phyloP scores from a whole-genome alignment of 2,329 filamentous ascomycete species.

The Hymenoscyphus salicellus region DNA sequence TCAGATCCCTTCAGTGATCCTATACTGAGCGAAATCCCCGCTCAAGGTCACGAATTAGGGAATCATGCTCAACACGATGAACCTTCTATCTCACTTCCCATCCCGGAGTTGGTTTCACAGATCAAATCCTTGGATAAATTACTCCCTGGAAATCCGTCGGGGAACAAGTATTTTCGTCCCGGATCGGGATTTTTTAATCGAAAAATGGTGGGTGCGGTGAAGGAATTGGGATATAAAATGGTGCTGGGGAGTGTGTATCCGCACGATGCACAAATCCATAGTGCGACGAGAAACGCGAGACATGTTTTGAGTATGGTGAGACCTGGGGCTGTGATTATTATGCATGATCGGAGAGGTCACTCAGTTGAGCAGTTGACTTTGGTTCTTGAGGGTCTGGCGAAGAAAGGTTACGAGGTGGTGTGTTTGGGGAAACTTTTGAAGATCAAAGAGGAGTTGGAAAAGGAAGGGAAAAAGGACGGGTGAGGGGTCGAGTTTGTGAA shows the following conservation, averaged over 20 bases:
- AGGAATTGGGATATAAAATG: constrained; percentile 63
- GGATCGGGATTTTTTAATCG: constrained; percentile 80
- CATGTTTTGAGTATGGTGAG: constrained; percentile 78
- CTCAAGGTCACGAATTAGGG: constrained; percentile 66
- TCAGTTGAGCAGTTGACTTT: constrained; percentile 73
- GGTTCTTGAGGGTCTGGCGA: constrained; percentile 69
- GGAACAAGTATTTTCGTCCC: constrained; percentile 69
- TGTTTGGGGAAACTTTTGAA: constrained; percentile 66
- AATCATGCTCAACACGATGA: constrained; percentile 92
- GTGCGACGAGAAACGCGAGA: constrained; percentile 65
- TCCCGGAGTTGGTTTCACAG: constrained; percentile 58
- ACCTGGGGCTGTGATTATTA: constrained; percentile 77
- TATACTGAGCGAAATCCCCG: constrained; percentile 56
- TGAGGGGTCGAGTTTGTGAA: background rate
- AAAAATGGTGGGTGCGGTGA: constrained; percentile 62
- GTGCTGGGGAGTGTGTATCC: constrained; percentile 86
- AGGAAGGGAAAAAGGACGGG: constrained; percentile 9
- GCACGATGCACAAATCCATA: constrained; percentile 82
- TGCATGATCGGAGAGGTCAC: constrained; percentile 82
- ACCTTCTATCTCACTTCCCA: constrained; percentile 60
- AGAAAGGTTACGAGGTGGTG: constrained; percentile 67
- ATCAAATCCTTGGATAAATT: constrained; percentile 61
- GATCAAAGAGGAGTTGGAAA: constrained; percentile 17
- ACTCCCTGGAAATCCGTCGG: constrained; percentile 48
- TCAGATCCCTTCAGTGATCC: constrained; percentile 45